Evolutionary conservation across 805 yeast genomes (phyloP), one percentile per base, ranked within the genome.

Genomic region (Yamadazyma endophytica): DNA sequence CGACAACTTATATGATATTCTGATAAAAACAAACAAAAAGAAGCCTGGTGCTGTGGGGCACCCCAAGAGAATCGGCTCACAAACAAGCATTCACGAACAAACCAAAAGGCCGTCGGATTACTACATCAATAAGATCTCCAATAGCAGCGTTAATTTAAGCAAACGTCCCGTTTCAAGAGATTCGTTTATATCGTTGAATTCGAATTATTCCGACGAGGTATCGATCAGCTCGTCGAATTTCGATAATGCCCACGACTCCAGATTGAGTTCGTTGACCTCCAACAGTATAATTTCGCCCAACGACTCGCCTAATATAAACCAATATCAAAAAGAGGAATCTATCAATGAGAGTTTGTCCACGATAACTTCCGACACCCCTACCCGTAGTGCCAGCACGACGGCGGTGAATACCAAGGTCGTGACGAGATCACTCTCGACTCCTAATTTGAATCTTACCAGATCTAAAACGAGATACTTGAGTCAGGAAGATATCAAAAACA

Each of bases 31-130:
- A 4, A 15, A 23, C 25, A 54, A 52, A 36, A 49, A 49, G 33
- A 42, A 41, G 13, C 44, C 35, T 28, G 28, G 25, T 17, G 8
- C 35, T 13, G 20, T 31, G 6, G 17, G 24, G 16, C 31, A 26
- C 6, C 33, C 37, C 2, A 36, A 31, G 21, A 20, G 44, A n/a
- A 28, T 35, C 6, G 31, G 24, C 13, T 33, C 42, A 22, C 35
- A 24, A 16, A 15, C 40, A 6, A 32, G 21, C 20, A 15, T 34
- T 5, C 13, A 29, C 4, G 40, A 37, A 9, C 15, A 34, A 11
- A 23, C 18, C 14, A 61, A 59, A 37, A 42, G 71, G 17, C 71
- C 71, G 4, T 60, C 68, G 18, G 70, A 64, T 34, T 62, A 60
- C 44, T 64, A 51, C 35, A 50, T 61, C 22, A 54, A 52, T 33